Percentiles rank a stretch among this genome's conserved stretches.
Conservation (phyloP, 2,329 filamentous ascomycete species). For the Monosporascus sp. region DNA sequence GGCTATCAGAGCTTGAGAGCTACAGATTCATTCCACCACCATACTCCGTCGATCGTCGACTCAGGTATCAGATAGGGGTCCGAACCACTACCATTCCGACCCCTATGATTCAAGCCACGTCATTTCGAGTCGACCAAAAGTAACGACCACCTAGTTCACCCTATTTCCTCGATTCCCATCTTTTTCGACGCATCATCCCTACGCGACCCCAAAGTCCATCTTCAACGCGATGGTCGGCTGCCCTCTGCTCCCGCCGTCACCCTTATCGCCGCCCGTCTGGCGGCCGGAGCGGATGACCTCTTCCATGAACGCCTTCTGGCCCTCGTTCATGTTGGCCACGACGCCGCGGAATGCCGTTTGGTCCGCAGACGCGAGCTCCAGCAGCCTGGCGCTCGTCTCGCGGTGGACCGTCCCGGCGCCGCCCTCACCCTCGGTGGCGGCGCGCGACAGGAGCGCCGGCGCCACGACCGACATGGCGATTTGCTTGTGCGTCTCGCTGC, state of each 20-base stretch:
- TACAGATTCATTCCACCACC: too few species aligned
- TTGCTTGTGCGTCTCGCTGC: slow-evolving; percentile 34
- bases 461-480: slow-evolving; percentile 71
- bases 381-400: slow-evolving; percentile 70
- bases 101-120: too few species aligned
- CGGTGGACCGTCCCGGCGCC: slow-evolving; percentile 41
- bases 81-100: too few species aligned
- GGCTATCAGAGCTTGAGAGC: too few species aligned
- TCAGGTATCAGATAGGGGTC: too few species aligned
- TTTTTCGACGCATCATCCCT: too few species aligned
- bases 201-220: slow-evolving; percentile 71
- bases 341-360: slow-evolving; percentile 68
- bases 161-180: too few species aligned
- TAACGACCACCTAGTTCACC: too few species aligned
- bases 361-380: slow-evolving; percentile 76
- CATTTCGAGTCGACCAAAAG: too few species aligned
- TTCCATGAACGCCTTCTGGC: slow-evolving; percentile 74
- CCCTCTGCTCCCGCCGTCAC: slow-evolving; percentile 37
- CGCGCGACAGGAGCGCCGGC: slow-evolving; percentile 69
- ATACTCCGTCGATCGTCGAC: too few species aligned
- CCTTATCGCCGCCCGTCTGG: slow-evolving; percentile 36
- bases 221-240: slow-evolving; percentile 87
- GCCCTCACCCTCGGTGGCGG: slow-evolving; percentile 55
- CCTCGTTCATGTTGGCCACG: slow-evolving; percentile 64
- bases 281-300: slow-evolving; percentile 67